These are phyloP conservation scores for Fusarium acutatum DNA, from an alignment of 2,329 filamentous ascomycete genomes.

Conservation along the genomic window DNA sequence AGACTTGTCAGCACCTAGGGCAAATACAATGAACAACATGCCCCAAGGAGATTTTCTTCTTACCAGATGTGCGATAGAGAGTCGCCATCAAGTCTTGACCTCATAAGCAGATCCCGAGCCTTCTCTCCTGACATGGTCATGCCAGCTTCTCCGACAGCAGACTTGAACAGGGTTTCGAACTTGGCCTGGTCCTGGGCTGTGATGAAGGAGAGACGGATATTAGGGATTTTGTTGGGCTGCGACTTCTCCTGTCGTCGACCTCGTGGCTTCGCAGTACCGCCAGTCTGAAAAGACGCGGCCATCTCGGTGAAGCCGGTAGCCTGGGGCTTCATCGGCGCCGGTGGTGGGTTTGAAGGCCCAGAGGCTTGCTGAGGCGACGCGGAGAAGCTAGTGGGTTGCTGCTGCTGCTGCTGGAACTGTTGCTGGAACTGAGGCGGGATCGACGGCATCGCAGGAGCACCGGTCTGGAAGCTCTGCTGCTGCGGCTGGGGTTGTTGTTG, in stretches of 20 bases:
- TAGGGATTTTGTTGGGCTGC: constrained; percentile 81
- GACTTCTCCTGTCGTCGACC: constrained; percentile 58
- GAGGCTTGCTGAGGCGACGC: constrained; percentile 60
- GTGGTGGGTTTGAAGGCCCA: constrained; percentile 58
- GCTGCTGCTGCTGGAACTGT: constrained; percentile 64
- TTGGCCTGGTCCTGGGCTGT: constrained; percentile 94
- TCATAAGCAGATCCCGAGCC: constrained; percentile 85
- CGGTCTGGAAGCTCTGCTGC: constrained; percentile 69
- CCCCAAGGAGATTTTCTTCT: constrained; percentile 44
- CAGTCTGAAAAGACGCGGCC: constrained; percentile 71
- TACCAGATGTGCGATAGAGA: constrained; percentile 94
- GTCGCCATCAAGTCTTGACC: constrained; percentile 87
- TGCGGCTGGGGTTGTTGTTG: constrained; percentile 49
- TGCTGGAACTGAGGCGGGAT: constrained; percentile 69
- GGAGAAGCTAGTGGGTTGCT: constrained; percentile 55
- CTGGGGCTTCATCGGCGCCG: constrained; percentile 71
- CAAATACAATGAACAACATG: background rate
- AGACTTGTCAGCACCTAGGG: constrained; percentile 24
- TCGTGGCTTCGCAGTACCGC: constrained; percentile 54
- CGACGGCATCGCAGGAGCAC: constrained; percentile 66
- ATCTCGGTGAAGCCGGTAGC: constrained; percentile 72
- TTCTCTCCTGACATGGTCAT: constrained; percentile 92
- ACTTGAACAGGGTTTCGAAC: constrained; percentile 98
- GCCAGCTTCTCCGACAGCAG: constrained; percentile 84
- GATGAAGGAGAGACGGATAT: constrained; percentile 93